Evolutionary conservation across 164 flowering plant genomes (phyloP).

Genomic region (Pachysandra terminalis): DNA sequence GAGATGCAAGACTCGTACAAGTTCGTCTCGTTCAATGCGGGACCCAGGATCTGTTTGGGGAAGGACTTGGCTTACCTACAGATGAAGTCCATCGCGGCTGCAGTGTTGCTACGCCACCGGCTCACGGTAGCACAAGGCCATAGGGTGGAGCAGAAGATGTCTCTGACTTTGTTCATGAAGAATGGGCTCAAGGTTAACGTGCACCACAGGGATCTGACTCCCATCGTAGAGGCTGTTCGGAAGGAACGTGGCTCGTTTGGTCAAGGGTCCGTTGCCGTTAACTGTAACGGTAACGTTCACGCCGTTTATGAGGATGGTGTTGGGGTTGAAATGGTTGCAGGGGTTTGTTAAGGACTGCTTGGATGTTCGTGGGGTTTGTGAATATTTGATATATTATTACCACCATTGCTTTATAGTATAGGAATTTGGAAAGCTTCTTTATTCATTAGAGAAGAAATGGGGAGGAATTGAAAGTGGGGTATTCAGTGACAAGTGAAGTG

Average conservation of each 20-base stretch:
- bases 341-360: not conserved
- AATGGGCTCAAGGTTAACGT: slow-evolving; percentile 72
- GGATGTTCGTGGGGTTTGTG: not conserved
- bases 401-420: too few relatives aligned
- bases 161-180: slow-evolving; percentile 88
- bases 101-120: slow-evolving; percentile 73
- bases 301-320: not conserved
- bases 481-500: too few relatives aligned
- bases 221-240: slow-evolving; percentile 8
- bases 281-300: not conserved
- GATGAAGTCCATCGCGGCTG: slow-evolving; percentile 87
- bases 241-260: not conserved
- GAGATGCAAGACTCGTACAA: slow-evolving; percentile 36
- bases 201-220: slow-evolving; percentile 47
- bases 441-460: too few relatives aligned
- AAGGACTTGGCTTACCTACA: slow-evolving; percentile 87
- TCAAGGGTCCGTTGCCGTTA: not conserved
- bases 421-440: too few relatives aligned
- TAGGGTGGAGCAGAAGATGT: slow-evolving; percentile 88
- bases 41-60: slow-evolving; percentile 86
- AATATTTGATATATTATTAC: not conserved
- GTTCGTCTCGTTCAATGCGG: slow-evolving; percentile 86
- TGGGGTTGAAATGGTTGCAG: not conserved
- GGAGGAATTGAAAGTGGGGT: too few relatives aligned
- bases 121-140: slow-evolving; percentile 61